Conservation (phyloP, 108 stramenopile genomes). For the Parmales sp. region DNA sequence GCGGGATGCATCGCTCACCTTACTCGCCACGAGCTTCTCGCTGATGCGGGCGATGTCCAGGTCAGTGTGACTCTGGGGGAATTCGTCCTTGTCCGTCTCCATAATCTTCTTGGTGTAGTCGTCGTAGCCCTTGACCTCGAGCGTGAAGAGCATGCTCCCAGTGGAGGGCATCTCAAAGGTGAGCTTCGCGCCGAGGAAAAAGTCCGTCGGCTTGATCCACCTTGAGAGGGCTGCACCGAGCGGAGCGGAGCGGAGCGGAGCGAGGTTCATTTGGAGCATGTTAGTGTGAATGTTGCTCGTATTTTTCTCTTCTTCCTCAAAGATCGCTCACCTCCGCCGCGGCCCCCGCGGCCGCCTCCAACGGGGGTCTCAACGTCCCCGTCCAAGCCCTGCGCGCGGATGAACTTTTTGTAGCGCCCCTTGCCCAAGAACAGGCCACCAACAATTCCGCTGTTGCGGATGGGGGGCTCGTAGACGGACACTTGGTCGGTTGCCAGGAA, state of each 20-base stretch:
- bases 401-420: constrained; percentile 15
- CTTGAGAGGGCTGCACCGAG: constrained; percentile 16
- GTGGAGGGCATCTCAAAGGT: constrained; percentile 18
- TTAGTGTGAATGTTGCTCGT: too few relatives aligned
- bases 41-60: background rate
- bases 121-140: constrained; percentile 9
- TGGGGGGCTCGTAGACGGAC: constrained; percentile 41
- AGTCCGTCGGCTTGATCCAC: constrained; percentile 20
- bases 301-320: too few relatives aligned
- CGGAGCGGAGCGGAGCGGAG: too few relatives aligned
- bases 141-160: constrained; percentile 4
- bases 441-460: constrained; percentile 39
- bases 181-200: constrained; percentile 11
- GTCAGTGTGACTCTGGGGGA: background rate
- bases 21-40: constrained; percentile 2
- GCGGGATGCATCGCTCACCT: too few relatives aligned
- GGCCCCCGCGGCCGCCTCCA: background rate
- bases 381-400: constrained; percentile 1
- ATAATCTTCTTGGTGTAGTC: constrained; percentile 13
- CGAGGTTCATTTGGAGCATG: too few relatives aligned
- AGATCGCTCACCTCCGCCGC: too few relatives aligned
- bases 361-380: background rate
- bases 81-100: constrained; percentile 8
- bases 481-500: constrained; percentile 40
- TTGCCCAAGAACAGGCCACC: constrained; percentile 35